Evolutionary conservation across 192 early-diverging fungal species (phyloP), one percentile per base, ranked within the genome.

Genomic region (Allomyces macrogynus): DNA sequence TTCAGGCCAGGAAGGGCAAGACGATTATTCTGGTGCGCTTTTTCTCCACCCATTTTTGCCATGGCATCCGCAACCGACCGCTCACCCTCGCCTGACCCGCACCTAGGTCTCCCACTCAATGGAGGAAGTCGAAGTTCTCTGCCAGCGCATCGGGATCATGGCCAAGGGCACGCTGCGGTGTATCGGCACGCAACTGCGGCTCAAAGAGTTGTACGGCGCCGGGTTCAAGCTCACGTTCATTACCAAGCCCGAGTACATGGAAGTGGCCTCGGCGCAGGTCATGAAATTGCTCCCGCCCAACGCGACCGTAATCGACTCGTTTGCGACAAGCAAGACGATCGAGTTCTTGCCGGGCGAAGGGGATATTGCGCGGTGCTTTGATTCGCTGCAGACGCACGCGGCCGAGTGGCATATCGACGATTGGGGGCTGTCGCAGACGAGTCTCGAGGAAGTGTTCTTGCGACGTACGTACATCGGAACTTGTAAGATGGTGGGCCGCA

Each of bases 111-210:
- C 87, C 9, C 85, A 88, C 66, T 81, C 78, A 8, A 87, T 88
- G 87, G 86, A 89, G 66, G 87, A 89, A 74, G 87, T 86, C 43
- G 86, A 88, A 66, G 81, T 80, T 5, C 69, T 87, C 24, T 89
- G 87, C 68, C 73, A 83, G 14, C 71, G 79, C 43, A 89, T 89
- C 64, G 87, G 83, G 49, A 89, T 89, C 63, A 87, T 89, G 80
- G 76, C 84, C 42, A 80, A 87, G 65, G 87, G 87, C 40, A 83
- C 79, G 1, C 63, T 87, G 61, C 74, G 84, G 40, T 88, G 86
- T 67, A 72, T 86, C 16, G 86, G 80, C 42, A 68, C 73, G 23
- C 80, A 76, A 32, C 70, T 79, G 20, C 73, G 78, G 42, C 75
- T 88, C 61, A 86, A 88, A 72, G 70, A 85, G 20, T 60, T 82